Evolutionary conservation across 2,329 filamentous ascomycete species (phyloP), one percentile per base, ranked within the genome.

Genomic region (Colletotrichum siamense): DNA sequence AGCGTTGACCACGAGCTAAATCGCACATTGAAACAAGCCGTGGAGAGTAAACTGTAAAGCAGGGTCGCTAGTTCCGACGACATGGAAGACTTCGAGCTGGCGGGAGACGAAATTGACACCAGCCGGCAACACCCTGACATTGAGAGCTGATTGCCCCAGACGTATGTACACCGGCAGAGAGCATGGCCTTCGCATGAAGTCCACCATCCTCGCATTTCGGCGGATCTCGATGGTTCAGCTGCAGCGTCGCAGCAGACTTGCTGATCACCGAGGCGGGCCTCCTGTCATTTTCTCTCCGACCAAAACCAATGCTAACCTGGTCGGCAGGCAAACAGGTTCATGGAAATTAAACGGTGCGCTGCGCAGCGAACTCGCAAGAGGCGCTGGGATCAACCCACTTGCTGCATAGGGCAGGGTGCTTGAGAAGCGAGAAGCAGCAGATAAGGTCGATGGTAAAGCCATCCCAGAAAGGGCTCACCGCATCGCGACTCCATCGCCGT

Each of bases 401-500:
- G 26, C 69, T 36, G 18, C 26, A 59, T 32, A 39, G 52, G 66
- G 66, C 22, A 69, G 34, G 34, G 26, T 55, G 30, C 32, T 69
- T 69, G 22, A n/a, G 67, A 28, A n/a, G 30, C 13, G 32, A 34
- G 13, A 5, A 44, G 59, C 36, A 66, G 57, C 30, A 24, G 44
- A 69, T 57, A 59, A 64, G 44, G 28, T 72, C 18, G 32, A 76
- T 13, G 26, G 49, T 34, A 26, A 68, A 22, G 32, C 28, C 59
- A 64, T 26, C 34, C 69, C 69, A 44, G 57, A 32, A 62, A 36
- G 22, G 39, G 52, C 71, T 77, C 71, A 75, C 75, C 75, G 75
- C 75, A 77, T 75, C 71, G 22, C n/a, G 36, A 74, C 66, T 36
- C 74, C 75, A 65, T 77, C 24, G 75, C 66, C 65, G 59, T 71